These are phyloP conservation scores for Candida krabiensis DNA, from an alignment of 805 yeast species.

Conservation along the genomic window DNA sequence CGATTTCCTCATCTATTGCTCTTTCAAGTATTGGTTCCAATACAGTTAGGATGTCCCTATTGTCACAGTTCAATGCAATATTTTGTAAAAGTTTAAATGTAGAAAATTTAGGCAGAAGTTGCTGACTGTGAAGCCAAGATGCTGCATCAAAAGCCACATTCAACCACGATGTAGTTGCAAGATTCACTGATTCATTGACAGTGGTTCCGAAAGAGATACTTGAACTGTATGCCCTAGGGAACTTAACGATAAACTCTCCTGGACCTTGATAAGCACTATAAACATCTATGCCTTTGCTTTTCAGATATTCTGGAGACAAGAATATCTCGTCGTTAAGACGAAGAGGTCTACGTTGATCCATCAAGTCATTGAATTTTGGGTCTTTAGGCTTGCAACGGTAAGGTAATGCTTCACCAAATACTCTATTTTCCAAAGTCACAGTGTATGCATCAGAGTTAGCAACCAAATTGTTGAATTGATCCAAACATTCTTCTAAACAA, in stretches of 20 bases:
- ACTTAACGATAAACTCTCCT: slow-evolving; percentile 60
- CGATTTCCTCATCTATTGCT: slow-evolving; percentile 44
- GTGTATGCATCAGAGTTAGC: slow-evolving; percentile 17
- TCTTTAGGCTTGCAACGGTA: slow-evolving; percentile 33
- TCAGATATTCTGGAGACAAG: slow-evolving; percentile 50
- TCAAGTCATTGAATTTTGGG: slow-evolving; percentile 27
- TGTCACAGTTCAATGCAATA: slow-evolving; percentile 44
- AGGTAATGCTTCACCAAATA: slow-evolving; percentile 10
- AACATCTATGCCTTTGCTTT: slow-evolving; percentile 47
- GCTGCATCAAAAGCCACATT: slow-evolving; percentile 47
- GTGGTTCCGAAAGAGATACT: slow-evolving; percentile 55
- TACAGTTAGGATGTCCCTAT: slow-evolving; percentile 35
- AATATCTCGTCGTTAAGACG: slow-evolving; percentile 43
- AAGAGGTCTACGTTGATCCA: slow-evolving; percentile 14
- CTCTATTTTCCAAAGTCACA: slow-evolving; percentile 26
- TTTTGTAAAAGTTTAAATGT: slow-evolving; percentile 47
- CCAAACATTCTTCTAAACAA: slow-evolving; percentile 1
- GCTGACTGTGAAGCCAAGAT: slow-evolving; percentile 49
- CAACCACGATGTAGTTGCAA: slow-evolving; percentile 62
- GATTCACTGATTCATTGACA: slow-evolving; percentile 54
- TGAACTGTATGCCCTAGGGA: slow-evolving; percentile 54
- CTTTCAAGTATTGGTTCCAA: slow-evolving; percentile 36
- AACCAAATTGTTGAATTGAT: slow-evolving; percentile 8
- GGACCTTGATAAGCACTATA: slow-evolving; percentile 54
- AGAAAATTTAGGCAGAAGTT: slow-evolving; percentile 53